Conservation (phyloP, 1,139 yeast species). For the Saccharomyces hybrid region DNA sequence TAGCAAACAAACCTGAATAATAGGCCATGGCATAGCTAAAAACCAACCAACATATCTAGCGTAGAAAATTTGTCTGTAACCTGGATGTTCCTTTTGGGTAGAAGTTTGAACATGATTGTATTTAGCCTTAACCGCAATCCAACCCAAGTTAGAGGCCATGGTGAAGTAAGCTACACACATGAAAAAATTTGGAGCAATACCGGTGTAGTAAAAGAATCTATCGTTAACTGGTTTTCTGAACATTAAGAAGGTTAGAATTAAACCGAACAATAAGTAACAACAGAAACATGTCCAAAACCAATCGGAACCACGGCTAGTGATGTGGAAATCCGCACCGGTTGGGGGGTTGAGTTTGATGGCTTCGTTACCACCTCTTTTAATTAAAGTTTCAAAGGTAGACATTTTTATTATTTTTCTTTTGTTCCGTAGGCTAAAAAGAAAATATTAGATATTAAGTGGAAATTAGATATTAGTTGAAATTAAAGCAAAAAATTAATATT, state of each 20-base stretch:
- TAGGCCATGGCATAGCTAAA: slow-evolving; percentile 49
- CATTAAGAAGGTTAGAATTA: slow-evolving; percentile 48
- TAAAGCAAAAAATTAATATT: neutral
- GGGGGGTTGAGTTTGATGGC: slow-evolving; percentile 18
- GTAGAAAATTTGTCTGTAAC: slow-evolving; percentile 57
- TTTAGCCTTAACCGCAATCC: slow-evolving; percentile 46
- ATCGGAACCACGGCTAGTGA: slow-evolving; percentile 21
- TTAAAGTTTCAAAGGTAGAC: slow-evolving; percentile 11
- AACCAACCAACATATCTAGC: slow-evolving; percentile 64
- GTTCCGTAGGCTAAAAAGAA: neutral
- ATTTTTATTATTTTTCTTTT: slow-evolving; percentile 3
- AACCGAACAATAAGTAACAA: slow-evolving; percentile 14
- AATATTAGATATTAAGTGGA: neutral
- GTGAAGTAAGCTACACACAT: slow-evolving; percentile 52
- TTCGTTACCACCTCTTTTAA: slow-evolving; percentile 21
- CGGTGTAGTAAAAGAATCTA: slow-evolving; percentile 16
- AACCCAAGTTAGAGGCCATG: slow-evolving; percentile 62
- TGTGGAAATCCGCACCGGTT: slow-evolving; percentile 19
- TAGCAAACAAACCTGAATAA: slow-evolving; percentile 42
- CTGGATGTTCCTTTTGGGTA: slow-evolving; percentile 31
- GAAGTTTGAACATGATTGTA: slow-evolving; percentile 45
- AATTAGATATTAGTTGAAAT: neutral
- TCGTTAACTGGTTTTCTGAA: slow-evolving; percentile 16
- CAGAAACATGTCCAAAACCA: slow-evolving; percentile 37
- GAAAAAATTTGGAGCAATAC: slow-evolving; percentile 41